These are phyloP conservation scores for Pseudonitzschia pungens DNA, from an alignment of 108 stramenopile genomes.

Conservation along the genomic window DNA sequence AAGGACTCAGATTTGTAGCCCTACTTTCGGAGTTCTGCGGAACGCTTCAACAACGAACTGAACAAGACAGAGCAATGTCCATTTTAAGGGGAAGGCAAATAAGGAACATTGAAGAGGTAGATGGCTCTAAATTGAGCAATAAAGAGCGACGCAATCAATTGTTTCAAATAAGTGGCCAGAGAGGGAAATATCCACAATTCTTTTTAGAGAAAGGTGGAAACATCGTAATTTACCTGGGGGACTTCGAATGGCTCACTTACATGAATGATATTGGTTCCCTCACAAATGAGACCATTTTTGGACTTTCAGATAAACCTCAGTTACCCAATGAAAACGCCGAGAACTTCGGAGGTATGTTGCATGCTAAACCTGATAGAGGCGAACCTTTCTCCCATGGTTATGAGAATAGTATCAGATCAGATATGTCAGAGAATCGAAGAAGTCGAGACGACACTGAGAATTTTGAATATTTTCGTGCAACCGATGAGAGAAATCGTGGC, in stretches of 20 bases:
- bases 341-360: background rate
- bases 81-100: constrained; percentile 21
- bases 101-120: constrained; percentile 36
- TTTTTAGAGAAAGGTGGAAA: constrained; percentile 49
- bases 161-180: constrained; percentile 60
- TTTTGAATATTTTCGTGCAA: background rate
- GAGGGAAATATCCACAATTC: constrained; percentile 80
- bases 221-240: constrained; percentile 37
- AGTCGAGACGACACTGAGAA: background rate
- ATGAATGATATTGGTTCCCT: constrained; percentile 35
- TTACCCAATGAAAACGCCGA: background rate
- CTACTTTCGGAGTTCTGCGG: constrained; percentile 31
- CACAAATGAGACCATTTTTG: constrained; percentile 13
- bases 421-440: background rate
- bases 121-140: constrained; percentile 55
- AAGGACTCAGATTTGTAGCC: constrained; percentile 7
- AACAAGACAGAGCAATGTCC: constrained; percentile 34
- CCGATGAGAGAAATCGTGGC: background rate
- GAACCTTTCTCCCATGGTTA: too few relatives aligned
- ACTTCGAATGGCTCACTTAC: constrained; percentile 30
- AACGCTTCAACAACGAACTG: constrained; percentile 29
- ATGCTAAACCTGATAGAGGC: background rate
- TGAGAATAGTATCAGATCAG: background rate
- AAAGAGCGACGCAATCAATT: constrained; percentile 55
- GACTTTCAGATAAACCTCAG: background rate